Percentiles rank a stretch among this genome's conserved stretches.
phyloP scores from a whole-genome alignment of 306 rosid species.

The Corylus avellana region DNA sequence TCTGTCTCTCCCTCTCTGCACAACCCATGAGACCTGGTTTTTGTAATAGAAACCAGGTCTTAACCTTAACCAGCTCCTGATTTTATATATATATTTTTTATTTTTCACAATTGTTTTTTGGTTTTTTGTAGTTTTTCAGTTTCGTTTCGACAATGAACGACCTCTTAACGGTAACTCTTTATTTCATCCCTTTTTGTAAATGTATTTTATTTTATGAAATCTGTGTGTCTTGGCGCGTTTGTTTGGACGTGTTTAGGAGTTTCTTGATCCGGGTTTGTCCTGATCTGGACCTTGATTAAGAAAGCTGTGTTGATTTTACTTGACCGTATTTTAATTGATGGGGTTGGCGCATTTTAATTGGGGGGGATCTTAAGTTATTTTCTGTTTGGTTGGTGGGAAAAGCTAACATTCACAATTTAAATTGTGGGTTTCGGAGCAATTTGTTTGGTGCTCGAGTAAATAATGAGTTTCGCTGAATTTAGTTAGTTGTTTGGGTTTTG shows the following conservation, averaged over 20 bases:
- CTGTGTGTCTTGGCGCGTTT: slow-evolving; percentile 4
- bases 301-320: background rate
- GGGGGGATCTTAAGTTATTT: background rate
- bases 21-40: slow-evolving; percentile 51
- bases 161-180: slow-evolving; percentile 67
- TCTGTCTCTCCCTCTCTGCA: background rate
- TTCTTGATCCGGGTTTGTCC: slow-evolving; percentile 25
- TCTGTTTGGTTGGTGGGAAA: slow-evolving; percentile 22
- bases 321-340: slow-evolving; percentile 4
- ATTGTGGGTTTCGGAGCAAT: background rate
- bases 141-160: slow-evolving; percentile 76
- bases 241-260: slow-evolving; percentile 26
- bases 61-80: slow-evolving; percentile 28
- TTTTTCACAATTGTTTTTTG: slow-evolving; percentile 5
- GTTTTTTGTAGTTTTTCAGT: background rate
- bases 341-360: background rate
- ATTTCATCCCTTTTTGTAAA: background rate
- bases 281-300: slow-evolving; percentile 34
- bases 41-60: slow-evolving; percentile 45
- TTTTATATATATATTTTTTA: background rate
- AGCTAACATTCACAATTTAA: background rate
- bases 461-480: background rate
- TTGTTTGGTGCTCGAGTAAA: background rate
- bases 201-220: background rate
- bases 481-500: background rate